Evolutionary conservation across 768 basidiomycete species (phyloP).

Genomic region (Rhodosporidiobolus sp.): DNA sequence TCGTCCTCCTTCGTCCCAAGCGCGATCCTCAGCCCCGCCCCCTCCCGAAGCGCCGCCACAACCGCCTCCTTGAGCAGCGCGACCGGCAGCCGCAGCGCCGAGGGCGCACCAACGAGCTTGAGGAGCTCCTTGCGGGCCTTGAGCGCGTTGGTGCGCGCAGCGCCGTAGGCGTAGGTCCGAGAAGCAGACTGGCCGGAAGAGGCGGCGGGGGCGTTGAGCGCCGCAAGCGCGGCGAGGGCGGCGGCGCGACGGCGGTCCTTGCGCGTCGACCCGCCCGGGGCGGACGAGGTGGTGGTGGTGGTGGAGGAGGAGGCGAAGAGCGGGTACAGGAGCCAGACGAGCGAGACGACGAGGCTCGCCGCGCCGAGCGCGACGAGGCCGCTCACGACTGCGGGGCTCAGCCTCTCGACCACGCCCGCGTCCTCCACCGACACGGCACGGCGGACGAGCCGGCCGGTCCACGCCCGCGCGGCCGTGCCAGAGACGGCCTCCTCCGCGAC

Average conservation of each 20-base stretch:
- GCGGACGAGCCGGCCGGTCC: conserved; percentile 30
- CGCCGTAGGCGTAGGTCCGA: neutral
- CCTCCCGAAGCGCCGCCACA: neutral
- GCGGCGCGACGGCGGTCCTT: neutral
- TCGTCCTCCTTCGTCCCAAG: neutral
- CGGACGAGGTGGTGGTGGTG: neutral
- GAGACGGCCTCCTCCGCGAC: conserved; percentile 13
- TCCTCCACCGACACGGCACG: neutral
- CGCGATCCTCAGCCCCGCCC: neutral
- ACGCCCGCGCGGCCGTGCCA: conserved; percentile 12
- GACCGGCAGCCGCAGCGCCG: neutral
- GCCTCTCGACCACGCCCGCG: conserved; percentile 1
- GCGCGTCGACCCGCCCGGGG: neutral
- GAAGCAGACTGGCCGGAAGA: neutral
- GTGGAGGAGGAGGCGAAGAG: conserved; percentile 7
- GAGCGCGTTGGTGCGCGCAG: neutral
- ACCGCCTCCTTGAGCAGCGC: conserved; percentile 22
- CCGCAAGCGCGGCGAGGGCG: conserved; percentile 13
- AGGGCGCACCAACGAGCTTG: conserved; percentile 24
- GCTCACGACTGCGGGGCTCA: conserved; percentile 37
- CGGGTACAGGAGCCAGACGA: conserved; percentile 28
- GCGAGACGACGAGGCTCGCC: conserved; percentile 15
- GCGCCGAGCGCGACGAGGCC: conserved; percentile 39
- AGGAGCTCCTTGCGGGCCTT: conserved; percentile 22
- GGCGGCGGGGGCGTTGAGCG: conserved; percentile 3